Conservation (phyloP, 305 asterid genomes). For the Plantago coronopus region DNA sequence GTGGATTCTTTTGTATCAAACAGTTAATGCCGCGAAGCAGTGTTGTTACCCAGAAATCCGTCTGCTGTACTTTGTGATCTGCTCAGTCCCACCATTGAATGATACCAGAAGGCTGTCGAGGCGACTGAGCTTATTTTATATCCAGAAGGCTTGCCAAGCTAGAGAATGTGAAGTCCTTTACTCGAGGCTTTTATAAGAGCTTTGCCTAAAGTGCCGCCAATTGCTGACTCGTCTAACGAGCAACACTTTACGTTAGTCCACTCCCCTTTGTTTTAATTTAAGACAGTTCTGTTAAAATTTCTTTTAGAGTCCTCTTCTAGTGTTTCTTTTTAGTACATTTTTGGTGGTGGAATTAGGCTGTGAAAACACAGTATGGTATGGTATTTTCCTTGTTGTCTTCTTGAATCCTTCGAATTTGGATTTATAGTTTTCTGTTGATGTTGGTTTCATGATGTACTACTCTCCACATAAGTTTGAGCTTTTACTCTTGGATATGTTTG, state of each 20-base stretch:
- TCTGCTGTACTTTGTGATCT: constrained; percentile 25
- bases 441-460: constrained; percentile 13
- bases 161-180: constrained; percentile 19
- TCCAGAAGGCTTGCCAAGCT: constrained; percentile 31
- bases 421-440: constrained; percentile 19
- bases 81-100: constrained; percentile 20
- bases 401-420: constrained; percentile 14
- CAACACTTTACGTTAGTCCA: constrained; percentile 33
- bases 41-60: constrained; percentile 27
- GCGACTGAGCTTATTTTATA: constrained; percentile 31
- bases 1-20: constrained; percentile 32
- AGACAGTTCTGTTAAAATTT: constrained; percentile 32
- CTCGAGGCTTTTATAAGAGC: constrained; percentile 25
- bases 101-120: constrained; percentile 24
- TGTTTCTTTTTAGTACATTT: constrained; percentile 30
- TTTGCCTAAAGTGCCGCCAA: constrained; percentile 25
- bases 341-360: constrained; percentile 29
- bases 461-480: constrained; percentile 16
- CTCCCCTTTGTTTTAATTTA: constrained; percentile 30
- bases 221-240: constrained; percentile 32
- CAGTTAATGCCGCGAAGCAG: constrained; percentile 34
- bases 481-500: background rate
- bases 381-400: constrained; percentile 21
- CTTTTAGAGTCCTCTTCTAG: constrained; percentile 29
- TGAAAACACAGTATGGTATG: constrained; percentile 18